Base-by-base conservation (phyloP, 257 asterid species). In the Jasminum sambac region DNA sequence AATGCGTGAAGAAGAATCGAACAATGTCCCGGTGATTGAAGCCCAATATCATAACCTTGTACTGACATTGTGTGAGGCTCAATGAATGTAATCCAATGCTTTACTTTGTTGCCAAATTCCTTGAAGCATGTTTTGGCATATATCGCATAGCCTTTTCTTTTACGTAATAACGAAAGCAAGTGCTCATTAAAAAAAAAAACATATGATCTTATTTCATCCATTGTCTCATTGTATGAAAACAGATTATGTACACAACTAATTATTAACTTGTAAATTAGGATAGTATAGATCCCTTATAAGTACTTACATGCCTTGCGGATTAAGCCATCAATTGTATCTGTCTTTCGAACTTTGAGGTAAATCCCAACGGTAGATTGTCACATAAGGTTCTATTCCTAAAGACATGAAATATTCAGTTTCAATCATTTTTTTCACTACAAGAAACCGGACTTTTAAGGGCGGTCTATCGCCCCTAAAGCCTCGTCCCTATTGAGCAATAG, bases 301-400 rank as follows among this genome's bases (percentile, higher is more conserved):
- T 1, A 1, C 17, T 81, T 85, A 91, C 98, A 95, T 82, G 82
- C 80, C 89, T 16, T 78, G 82, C 21, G 86, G 84, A 81, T 80
- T 79, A 14, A 95, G 75, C 93, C 96, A 95, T 44, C 99, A 97
- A 0, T 21, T 71, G 67, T 95, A 95, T 68, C 63, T 76, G 71
- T 91, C 96, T 25, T 91, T 79, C 8, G 91, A 86, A 42, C 83
- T 76, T 75, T 89, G 99, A 64, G 99, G 98, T 40, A 95, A 90
- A 66, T 95, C 99, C 98, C 97, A 95, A 63, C 89, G 99, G 79
- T 76, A 95, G 58, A 95, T 77, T 14, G 99, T 91, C 52, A 89
- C 94, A 43, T 84, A 95, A 40, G 99, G 99, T 69, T 88, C 70
- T 37, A 95, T 89, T 69, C 96, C 99, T 94, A 39, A 67, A 68